phyloP scores from a whole-genome alignment of 352 stramenopile genomes.

The Globisporangium uncinulatum region DNA sequence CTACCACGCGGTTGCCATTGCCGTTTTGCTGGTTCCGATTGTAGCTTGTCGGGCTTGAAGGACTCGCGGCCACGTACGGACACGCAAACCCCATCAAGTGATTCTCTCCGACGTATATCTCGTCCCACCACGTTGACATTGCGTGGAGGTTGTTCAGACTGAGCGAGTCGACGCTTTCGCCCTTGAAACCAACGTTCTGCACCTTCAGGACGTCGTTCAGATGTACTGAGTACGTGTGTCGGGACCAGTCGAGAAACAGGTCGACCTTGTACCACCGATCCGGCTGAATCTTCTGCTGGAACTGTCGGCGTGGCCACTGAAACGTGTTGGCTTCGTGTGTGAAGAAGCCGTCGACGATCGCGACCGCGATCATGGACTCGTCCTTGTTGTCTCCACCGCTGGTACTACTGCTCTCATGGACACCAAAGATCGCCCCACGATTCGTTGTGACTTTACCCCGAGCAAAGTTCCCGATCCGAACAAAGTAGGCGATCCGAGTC shows the following conservation, averaged over 20 bases:
- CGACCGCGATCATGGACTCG: slow-evolving; percentile 63
- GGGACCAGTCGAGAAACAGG: slow-evolving; percentile 85
- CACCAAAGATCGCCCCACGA: slow-evolving; percentile 58
- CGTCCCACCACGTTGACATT: slow-evolving; percentile 92
- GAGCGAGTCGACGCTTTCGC: slow-evolving; percentile 34
- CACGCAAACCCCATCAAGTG: slow-evolving; percentile 90
- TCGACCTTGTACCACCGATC: slow-evolving; percentile 95
- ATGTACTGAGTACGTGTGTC: slow-evolving; percentile 75
- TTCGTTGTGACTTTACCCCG: slow-evolving; percentile 37
- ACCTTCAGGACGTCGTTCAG: slow-evolving; percentile 91
- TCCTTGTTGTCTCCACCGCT: slow-evolving; percentile 24
- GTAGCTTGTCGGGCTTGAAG: slow-evolving; percentile 1
- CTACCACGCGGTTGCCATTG: slow-evolving; percentile 22
- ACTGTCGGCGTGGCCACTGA: slow-evolving; percentile 36
- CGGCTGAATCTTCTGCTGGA: slow-evolving; percentile 48
- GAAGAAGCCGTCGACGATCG: slow-evolving; percentile 58
- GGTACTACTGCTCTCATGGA: slow-evolving; percentile 16
- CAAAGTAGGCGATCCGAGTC: slow-evolving; percentile 74
- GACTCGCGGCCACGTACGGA: slow-evolving; percentile 27
- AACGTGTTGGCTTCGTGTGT: slow-evolving; percentile 71
- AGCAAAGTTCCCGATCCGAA: slow-evolving; percentile 45
- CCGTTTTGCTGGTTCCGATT: slow-evolving; percentile 4
- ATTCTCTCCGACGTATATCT: slow-evolving; percentile 93
- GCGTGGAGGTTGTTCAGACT: slow-evolving; percentile 82
- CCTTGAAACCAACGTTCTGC: slow-evolving; percentile 40